Conservation (phyloP, 305 asterid species). For the Solanum hybrid region DNA sequence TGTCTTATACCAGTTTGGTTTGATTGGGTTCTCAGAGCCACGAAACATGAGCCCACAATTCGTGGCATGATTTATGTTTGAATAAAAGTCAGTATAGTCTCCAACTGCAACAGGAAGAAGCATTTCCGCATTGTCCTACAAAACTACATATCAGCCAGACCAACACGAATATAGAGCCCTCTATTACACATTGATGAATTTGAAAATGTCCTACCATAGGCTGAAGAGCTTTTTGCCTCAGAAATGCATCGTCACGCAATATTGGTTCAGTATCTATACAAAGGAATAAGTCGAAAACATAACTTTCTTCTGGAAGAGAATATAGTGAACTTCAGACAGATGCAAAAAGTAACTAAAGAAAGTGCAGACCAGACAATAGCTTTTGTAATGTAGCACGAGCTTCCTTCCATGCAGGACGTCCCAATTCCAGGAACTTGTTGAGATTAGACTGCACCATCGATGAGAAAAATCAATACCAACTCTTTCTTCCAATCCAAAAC, state of each 20-base stretch:
- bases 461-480: not conserved
- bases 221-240: constrained; percentile 64
- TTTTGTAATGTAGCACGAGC: constrained; percentile 73
- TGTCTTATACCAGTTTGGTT: constrained; percentile 61
- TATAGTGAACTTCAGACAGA: not conserved
- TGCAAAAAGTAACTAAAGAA: not conserved
- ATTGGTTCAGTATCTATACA: constrained; percentile 51
- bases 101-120: constrained; percentile 84
- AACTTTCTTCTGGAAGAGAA: not conserved
- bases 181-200: not conserved
- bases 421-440: constrained; percentile 72
- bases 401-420: constrained; percentile 93
- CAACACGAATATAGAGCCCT: not conserved
- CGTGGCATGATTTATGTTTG: constrained; percentile 75
- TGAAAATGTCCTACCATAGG: constrained; percentile 48
- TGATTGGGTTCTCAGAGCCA: constrained; percentile 65
- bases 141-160: not conserved
- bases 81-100: constrained; percentile 89
- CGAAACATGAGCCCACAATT: constrained; percentile 88
- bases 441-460: constrained; percentile 54
- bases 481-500: not conserved
- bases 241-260: constrained; percentile 51
- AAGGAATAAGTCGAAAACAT: constrained; percentile 17
- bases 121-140: constrained; percentile 66
- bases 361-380: constrained; percentile 58